Conservation (phyloP, 176 grass and related monocot genomes). For the Avena eriantha region DNA sequence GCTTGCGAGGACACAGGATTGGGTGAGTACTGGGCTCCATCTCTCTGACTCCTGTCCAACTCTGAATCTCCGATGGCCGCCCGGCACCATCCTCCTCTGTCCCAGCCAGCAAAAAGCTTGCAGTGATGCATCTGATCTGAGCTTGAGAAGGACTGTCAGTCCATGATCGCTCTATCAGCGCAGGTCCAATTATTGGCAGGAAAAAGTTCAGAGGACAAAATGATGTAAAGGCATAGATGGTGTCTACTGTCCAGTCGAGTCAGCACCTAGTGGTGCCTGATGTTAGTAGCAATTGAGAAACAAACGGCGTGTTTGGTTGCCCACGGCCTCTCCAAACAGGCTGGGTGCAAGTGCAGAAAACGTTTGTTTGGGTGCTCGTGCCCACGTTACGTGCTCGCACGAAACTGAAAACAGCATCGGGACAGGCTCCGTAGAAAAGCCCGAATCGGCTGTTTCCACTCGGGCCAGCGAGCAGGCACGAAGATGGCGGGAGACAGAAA, state of each 20-base stretch:
- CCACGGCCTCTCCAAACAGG: no score
- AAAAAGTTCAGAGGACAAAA: constrained; percentile 21
- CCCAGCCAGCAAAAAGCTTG: constrained; percentile 3
- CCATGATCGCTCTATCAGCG: constrained; percentile 7
- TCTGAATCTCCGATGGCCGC: constrained; percentile 6
- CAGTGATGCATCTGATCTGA: constrained; percentile 29
- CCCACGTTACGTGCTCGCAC: no score
- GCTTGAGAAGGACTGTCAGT: constrained; percentile 19
- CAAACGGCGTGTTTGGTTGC: neutral
- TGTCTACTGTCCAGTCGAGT: neutral
- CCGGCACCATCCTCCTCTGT: neutral
- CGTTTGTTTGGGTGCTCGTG: no score
- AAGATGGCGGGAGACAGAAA: no score
- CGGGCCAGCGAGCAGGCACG: no score
- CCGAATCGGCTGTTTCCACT: no score
- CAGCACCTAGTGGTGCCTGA: neutral
- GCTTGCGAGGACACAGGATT: neutral
- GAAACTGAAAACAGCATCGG: no score
- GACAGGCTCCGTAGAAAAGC: no score
- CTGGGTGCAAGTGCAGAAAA: no score
- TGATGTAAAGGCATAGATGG: constrained; percentile 13
- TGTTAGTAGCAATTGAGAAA: neutral
- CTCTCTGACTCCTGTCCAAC: neutral
- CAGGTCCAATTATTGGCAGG: constrained; percentile 4
- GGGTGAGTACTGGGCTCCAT: neutral